Base-by-base conservation (phyloP, 257 asterid genomes). In the Lantana camara region DNA sequence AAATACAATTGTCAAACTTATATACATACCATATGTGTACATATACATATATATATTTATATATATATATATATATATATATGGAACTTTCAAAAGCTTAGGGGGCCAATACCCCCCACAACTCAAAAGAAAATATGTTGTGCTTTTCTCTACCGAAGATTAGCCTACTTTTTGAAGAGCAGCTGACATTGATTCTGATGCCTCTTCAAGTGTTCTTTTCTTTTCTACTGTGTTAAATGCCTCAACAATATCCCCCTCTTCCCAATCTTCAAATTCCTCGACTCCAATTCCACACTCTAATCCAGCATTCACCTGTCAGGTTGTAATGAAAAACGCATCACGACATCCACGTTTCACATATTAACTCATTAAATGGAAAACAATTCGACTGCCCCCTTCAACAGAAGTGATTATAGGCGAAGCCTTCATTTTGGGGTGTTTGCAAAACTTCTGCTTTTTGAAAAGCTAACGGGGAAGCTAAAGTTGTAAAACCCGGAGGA, bases 181-280 rank as follows among this genome's bases (percentile, higher is more conserved):
- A 45, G 95, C 96, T 41, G 93, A 61, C 96, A 94, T 90, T 8
- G 95, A 84, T 59, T 95, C 96, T 17, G 99, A 94, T 60, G 99
- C 99, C 76, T 94, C 99, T 72, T 94, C 99, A 0, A 94, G 96
- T 6, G 96, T 94, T 77, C 99, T 77, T 72, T 77, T 86, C 91
- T 89, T 94, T 63, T 86, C 85, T 56, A 84, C 89, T 5, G 87
- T 23, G 81, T 80, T 85, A 74, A 90, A 94, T 72, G 90, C 92
- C 80, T 86, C 95, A 0, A 94, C 75, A n/a, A 30, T 66, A 55
- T 94, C 97, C 9, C 97, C 96, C 60, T 70, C 95, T 79, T 68
- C 96, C 97, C 97, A 94, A 15, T 88, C 88, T 41, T 76, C 73
- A 24, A 75, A 94, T 27, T 70, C 96, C 52, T 82, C 95, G 9